Percentiles rank a stretch among this genome's conserved stretches.
Evolutionary conservation across 192 early-diverging fungal genomes (phyloP).

Genomic region (Coemansia sp.): DNA sequence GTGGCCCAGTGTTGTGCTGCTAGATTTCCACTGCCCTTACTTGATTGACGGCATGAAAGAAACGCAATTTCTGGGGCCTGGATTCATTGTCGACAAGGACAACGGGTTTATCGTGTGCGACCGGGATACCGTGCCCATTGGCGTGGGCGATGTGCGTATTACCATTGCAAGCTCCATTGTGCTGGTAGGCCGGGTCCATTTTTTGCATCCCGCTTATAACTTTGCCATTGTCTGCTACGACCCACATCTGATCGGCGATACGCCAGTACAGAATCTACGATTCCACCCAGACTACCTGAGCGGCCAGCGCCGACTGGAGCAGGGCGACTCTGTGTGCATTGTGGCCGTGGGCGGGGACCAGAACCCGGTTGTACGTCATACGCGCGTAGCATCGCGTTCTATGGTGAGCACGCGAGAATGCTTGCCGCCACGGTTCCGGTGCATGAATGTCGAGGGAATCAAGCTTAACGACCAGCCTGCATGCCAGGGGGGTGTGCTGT

Average conservation of each 20-base stretch:
- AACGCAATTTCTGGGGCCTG: constrained; percentile 60
- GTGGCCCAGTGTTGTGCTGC: constrained; percentile 77
- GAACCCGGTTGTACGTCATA: constrained; percentile 59
- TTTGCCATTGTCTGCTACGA: constrained; percentile 82
- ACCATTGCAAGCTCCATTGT: constrained; percentile 89
- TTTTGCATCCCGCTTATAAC: constrained; percentile 91
- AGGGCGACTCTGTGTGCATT: constrained; percentile 61
- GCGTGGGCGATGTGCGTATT: constrained; percentile 80
- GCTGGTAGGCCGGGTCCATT: constrained; percentile 74
- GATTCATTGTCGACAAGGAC: constrained; percentile 72
- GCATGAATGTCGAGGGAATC: constrained; percentile 74
- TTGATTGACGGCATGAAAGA: constrained; percentile 72
- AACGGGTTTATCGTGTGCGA: constrained; percentile 79
- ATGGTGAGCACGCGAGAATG: constrained; percentile 70
- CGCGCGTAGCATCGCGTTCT: constrained; percentile 31
- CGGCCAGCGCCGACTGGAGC: constrained; percentile 29
- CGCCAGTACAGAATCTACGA: constrained; percentile 65
- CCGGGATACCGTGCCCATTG: constrained; percentile 84
- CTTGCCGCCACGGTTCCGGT: constrained; percentile 70
- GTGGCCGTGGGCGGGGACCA: constrained; percentile 63
- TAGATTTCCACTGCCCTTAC: constrained; percentile 80
- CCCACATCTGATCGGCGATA: constrained; percentile 63
- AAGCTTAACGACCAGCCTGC: constrained; percentile 65
- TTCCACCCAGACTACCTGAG: constrained; percentile 36
- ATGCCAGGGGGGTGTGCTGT: constrained; percentile 68